Conservation (phyloP, 495 filamentous ascomycete genomes). For the Penicillium arizonense region DNA sequence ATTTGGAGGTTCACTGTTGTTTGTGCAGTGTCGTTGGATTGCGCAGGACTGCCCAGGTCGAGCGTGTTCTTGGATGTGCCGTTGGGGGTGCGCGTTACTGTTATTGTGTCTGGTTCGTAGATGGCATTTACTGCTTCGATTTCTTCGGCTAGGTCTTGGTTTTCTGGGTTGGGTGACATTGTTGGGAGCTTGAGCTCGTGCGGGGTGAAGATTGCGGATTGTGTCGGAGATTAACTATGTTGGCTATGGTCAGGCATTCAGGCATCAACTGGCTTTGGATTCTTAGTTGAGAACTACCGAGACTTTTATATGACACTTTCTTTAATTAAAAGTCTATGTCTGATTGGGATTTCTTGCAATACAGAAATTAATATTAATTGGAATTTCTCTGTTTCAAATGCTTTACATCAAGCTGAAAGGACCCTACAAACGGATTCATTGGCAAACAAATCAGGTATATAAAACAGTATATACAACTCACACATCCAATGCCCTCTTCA, state of each 20-base stretch:
- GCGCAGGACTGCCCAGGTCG: slow-evolving; percentile 27
- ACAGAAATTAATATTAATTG: too few relatives aligned
- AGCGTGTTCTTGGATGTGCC: slow-evolving; percentile 45
- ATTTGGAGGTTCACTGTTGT: slow-evolving; percentile 42
- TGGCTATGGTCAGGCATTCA: slow-evolving; percentile 2
- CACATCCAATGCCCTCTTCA: neutral
- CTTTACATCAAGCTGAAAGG: too few relatives aligned
- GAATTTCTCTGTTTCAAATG: too few relatives aligned
- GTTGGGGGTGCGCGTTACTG: slow-evolving; percentile 34
- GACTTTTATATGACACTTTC: neutral
- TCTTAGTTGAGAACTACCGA: neutral
- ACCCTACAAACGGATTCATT: too few relatives aligned
- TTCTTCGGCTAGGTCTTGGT: slow-evolving; percentile 73
- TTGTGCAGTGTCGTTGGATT: slow-evolving; percentile 17
- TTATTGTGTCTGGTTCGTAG: slow-evolving; percentile 70
- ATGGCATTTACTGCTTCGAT: slow-evolving; percentile 90
- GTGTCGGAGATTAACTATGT: slow-evolving; percentile 19
- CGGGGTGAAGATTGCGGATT: slow-evolving; percentile 6
- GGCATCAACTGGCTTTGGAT: neutral
- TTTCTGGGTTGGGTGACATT: slow-evolving; percentile 37
- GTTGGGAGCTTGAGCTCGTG: slow-evolving; percentile 2
- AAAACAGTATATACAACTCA: too few relatives aligned
- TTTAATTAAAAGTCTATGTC: too few relatives aligned
- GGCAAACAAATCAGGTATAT: too few relatives aligned
- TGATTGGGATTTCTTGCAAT: too few relatives aligned